Evolutionary conservation across 2,329 filamentous ascomycete genomes (phyloP).

Genomic region (Ustulina deusta): DNA sequence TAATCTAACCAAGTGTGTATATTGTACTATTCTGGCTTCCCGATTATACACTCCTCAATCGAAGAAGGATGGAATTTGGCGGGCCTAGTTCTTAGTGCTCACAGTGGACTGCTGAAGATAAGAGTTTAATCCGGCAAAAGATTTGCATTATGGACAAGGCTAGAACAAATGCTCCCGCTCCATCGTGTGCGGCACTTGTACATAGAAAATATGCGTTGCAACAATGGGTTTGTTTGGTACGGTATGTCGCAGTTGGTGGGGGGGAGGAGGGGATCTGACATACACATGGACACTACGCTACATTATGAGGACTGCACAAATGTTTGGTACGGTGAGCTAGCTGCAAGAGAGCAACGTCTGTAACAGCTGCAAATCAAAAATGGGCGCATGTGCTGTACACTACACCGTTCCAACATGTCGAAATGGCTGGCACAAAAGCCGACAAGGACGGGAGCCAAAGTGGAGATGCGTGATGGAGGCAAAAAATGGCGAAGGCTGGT

Average conservation of each 20-base stretch:
- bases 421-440: constrained; percentile 19
- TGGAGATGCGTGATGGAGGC: constrained; percentile 9
- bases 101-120: constrained; percentile 23
- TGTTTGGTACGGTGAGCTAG: constrained; percentile 9
- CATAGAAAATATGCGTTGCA: constrained; percentile 31
- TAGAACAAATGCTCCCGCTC: constrained; percentile 30
- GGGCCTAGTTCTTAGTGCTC: constrained; percentile 13
- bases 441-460: constrained; percentile 3
- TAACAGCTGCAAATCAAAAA: constrained; percentile 22
- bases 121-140: constrained; percentile 29
- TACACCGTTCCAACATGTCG: constrained; percentile 22
- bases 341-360: constrained; percentile 12
- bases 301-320: constrained; percentile 18
- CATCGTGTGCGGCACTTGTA: constrained; percentile 28
- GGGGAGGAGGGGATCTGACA: constrained; percentile 28
- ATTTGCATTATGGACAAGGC: constrained; percentile 33
- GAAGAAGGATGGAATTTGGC: constrained; percentile 15
- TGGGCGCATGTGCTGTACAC: constrained; percentile 21
- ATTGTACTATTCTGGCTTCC: constrained; percentile 11
- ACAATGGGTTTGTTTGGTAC: constrained; percentile 31
- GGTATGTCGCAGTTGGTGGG: constrained; percentile 27
- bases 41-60: constrained; percentile 20
- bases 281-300: no score
- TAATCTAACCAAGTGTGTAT: constrained; percentile 8
- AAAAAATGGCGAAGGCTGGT: constrained; percentile 17